Conservation (phyloP, 2,329 filamentous ascomycete genomes). For the Paraphaeosphaeria minitans region DNA sequence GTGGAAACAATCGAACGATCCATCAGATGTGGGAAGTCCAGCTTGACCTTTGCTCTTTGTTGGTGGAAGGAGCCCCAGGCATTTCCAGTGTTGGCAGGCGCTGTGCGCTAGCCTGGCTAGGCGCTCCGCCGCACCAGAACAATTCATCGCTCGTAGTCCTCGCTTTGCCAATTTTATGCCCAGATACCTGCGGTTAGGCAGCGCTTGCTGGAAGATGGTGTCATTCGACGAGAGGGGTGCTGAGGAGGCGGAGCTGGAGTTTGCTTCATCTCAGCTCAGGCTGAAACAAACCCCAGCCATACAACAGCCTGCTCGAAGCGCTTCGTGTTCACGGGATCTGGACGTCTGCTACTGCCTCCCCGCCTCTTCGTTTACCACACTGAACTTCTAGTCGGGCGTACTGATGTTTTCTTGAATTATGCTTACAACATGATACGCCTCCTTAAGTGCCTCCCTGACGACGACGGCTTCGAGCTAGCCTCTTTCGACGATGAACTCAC, state of each 20-base stretch:
- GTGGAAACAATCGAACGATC: not conserved
- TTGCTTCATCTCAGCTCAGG: not conserved
- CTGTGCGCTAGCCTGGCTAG: not conserved
- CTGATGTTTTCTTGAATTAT: not conserved
- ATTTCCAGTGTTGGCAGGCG: not conserved
- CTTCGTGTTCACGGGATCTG: not conserved
- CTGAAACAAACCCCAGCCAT: not conserved
- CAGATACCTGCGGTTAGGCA: not conserved
- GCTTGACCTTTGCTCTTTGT: not conserved
- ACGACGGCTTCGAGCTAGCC: not conserved
- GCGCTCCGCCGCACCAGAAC: not conserved
- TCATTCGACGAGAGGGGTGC: not conserved
- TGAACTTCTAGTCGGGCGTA: not conserved
- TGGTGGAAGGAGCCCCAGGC: not conserved
- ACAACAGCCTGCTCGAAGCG: not conserved
- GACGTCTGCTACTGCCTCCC: not conserved
- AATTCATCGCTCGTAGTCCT: not conserved
- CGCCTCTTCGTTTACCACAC: not conserved
- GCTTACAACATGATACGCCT: not conserved
- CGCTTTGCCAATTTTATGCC: not conserved
- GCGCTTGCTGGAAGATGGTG: not conserved
- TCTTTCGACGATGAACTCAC: not conserved
- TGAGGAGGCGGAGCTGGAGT: not conserved
- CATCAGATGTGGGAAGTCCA: not conserved
- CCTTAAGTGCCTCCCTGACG: not conserved